These are phyloP conservation scores for Aureobasidium uvarum DNA, from an alignment of 2,329 filamentous ascomycete species.

Conservation along the genomic window DNA sequence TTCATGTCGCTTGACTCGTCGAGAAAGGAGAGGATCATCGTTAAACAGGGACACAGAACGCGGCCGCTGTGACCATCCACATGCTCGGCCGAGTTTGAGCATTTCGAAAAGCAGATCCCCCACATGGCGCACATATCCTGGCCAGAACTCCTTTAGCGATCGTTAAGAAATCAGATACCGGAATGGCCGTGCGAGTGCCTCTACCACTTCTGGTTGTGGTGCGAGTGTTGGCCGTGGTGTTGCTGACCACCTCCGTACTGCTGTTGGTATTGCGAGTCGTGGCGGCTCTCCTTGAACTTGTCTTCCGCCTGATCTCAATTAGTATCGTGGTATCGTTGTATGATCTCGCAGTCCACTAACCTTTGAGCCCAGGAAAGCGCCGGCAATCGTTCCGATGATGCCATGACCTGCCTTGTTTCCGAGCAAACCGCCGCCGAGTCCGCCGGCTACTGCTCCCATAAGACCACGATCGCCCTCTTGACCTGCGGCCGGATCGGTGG, in stretches of 20 bases:
- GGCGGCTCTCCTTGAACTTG: slow-evolving; percentile 49
- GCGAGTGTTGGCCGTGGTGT: slow-evolving; percentile 31
- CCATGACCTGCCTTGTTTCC: slow-evolving; percentile 59
- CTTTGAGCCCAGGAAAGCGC: slow-evolving; percentile 57
- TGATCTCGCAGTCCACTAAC: background rate
- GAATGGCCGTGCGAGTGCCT: background rate
- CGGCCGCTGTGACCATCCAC: background rate
- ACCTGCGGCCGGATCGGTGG: slow-evolving; percentile 47
- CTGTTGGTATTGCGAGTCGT: slow-evolving; percentile 27
- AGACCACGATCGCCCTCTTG: slow-evolving; percentile 58
- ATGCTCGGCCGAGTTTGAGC: slow-evolving; percentile 18
- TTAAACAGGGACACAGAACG: background rate
- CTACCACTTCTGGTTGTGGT: slow-evolving; percentile 21
- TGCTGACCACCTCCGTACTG: slow-evolving; percentile 8
- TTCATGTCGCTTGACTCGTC: slow-evolving; percentile 13
- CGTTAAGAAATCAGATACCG: background rate
- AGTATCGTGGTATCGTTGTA: background rate
- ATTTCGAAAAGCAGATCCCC: slow-evolving; percentile 10
- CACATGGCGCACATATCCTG: slow-evolving; percentile 1
- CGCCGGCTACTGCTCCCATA: slow-evolving; percentile 57
- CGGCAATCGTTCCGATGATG: slow-evolving; percentile 57
- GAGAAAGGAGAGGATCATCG: background rate
- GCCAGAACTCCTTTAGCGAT: slow-evolving; percentile 1
- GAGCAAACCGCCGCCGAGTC: slow-evolving; percentile 55
- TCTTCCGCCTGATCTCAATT: slow-evolving; percentile 45